Percentiles rank a stretch among this genome's conserved stretches.
Evolutionary conservation across 805 yeast genomes (phyloP).

Genomic region (Candida boidinii): DNA sequence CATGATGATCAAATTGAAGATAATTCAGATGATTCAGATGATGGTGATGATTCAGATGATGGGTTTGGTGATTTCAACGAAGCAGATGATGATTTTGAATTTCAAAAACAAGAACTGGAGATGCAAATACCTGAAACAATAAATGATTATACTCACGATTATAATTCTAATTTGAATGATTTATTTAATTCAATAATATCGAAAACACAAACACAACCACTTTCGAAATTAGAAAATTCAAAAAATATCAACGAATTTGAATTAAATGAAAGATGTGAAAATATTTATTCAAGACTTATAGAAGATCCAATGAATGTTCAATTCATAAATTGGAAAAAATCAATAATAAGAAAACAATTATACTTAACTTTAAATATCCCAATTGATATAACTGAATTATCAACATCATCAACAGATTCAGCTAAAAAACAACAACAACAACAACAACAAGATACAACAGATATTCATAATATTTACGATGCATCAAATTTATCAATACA

Average conservation of each 20-base stretch:
- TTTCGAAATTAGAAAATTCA: background rate
- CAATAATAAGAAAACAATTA: conserved; percentile 55
- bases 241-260: conserved; percentile 1
- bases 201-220: background rate
- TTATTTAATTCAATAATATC: conserved; percentile 9
- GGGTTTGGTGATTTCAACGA: conserved; percentile 16
- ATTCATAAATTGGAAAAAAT: conserved; percentile 63
- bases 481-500: conserved; percentile 6
- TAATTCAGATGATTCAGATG: conserved; percentile 7
- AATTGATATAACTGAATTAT: conserved; percentile 54
- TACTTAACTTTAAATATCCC: conserved; percentile 65
- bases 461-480: conserved; percentile 6
- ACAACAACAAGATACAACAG: conserved; percentile 2
- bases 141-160: conserved; percentile 4
- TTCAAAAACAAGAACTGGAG: conserved; percentile 2
- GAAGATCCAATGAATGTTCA: conserved; percentile 35
- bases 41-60: conserved; percentile 4
- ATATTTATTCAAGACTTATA: conserved; percentile 15
- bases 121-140: background rate
- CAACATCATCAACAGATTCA: too few relatives aligned
- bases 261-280: conserved; percentile 16
- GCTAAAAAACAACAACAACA: too few relatives aligned
- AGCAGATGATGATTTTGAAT: conserved; percentile 8
- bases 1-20: conserved; percentile 11
- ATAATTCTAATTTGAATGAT: conserved; percentile 2